phyloP scores from a whole-genome alignment of 1,139 yeast species.

The Tardiomyces blankii region DNA sequence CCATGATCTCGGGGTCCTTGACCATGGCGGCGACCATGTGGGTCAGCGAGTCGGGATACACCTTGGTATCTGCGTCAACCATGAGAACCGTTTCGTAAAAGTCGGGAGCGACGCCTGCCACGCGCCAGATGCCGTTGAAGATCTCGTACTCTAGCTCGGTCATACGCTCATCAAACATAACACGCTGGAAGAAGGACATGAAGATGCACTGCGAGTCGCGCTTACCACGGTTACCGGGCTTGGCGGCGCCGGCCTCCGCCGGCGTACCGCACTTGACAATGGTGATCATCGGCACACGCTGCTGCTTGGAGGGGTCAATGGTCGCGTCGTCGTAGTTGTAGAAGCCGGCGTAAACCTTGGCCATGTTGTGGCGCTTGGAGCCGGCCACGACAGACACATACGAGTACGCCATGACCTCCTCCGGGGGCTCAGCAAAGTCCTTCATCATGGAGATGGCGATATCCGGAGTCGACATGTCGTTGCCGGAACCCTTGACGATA shows the following conservation, averaged over 20 bases:
- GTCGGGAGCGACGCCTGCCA: slow-evolving; percentile 83
- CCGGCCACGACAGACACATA: slow-evolving; percentile 95
- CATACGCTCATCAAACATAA: slow-evolving; percentile 95
- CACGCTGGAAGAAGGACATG: slow-evolving; percentile 85
- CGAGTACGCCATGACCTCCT: slow-evolving; percentile 66
- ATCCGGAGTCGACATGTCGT: slow-evolving; percentile 78
- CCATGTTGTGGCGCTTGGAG: slow-evolving; percentile 89
- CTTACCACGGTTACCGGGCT: slow-evolving; percentile 97
- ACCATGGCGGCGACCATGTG: slow-evolving; percentile 95
- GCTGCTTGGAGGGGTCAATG: slow-evolving; percentile 72
- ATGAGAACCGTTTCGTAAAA: slow-evolving; percentile 76
- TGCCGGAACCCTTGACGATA: slow-evolving; percentile 86
- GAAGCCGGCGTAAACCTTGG: slow-evolving; percentile 82
- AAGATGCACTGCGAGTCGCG: slow-evolving; percentile 92
- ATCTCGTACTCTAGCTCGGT: slow-evolving; percentile 83
- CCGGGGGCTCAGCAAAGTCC: slow-evolving; percentile 61
- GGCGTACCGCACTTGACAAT: slow-evolving; percentile 93
- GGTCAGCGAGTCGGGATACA: slow-evolving; percentile 79
- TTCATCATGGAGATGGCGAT: slow-evolving; percentile 80
- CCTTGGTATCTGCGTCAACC: slow-evolving; percentile 97
- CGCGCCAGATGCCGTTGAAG: slow-evolving; percentile 66
- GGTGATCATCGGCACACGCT: slow-evolving; percentile 72
- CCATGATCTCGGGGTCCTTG: slow-evolving; percentile 84
- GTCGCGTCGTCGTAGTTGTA: slow-evolving; percentile 70
- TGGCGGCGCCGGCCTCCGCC: slow-evolving; percentile 62